Base-by-base conservation (phyloP, 2,329 filamentous ascomycete species). In the Onygena corvina region DNA sequence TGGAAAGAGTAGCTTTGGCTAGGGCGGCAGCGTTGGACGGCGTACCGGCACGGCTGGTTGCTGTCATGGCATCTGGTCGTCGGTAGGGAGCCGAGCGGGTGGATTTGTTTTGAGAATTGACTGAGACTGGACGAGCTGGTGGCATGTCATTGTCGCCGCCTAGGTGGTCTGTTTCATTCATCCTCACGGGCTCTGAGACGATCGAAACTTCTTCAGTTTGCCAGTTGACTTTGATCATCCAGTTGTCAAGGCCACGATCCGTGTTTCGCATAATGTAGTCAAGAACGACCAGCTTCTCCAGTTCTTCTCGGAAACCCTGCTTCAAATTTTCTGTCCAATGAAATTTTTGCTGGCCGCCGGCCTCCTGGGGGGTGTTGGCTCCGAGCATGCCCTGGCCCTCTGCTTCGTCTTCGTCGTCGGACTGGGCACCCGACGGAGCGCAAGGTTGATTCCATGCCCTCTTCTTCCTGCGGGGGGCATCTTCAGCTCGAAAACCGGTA, bases 221-320 rank as follows among this genome's bases (percentile, higher is more conserved):
- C 75, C 81, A 86, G 65, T 98, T 89, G 27, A 98, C 86, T 65
- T 87, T 92, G 62, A 98, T 88, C 92, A 98, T 98, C 92, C 92
- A 98, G 60, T 98, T 98, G 64, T 98, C 92, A 50, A 95, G 73
- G 1, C 92, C 92, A 67, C 92, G 79, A 64, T 98, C 92, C 1
- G 92, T 98, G 62, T 98, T 98, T 51, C 92, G 80, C 92, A 98
- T 98, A 55, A 98, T 94, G 64, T 98, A 98, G 67, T 98, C 92
- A 56, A 98, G 68, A 60, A 98, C 94, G 18, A 98, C 93, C 5
- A 98, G 74, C 67, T 95, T 96, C 69, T 98, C 92, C 44, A 98
- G 75, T 68, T 96, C 86, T 65, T 98, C 92, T 31, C 92, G 76
- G 63, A 98, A 94, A 0, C 86, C 84, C 64, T 94, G 86, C 62